Percentiles rank a stretch among this genome's conserved stretches.
Conservation (phyloP, 768 basidiomycete genomes). For the Lactarius sanguifluus region DNA sequence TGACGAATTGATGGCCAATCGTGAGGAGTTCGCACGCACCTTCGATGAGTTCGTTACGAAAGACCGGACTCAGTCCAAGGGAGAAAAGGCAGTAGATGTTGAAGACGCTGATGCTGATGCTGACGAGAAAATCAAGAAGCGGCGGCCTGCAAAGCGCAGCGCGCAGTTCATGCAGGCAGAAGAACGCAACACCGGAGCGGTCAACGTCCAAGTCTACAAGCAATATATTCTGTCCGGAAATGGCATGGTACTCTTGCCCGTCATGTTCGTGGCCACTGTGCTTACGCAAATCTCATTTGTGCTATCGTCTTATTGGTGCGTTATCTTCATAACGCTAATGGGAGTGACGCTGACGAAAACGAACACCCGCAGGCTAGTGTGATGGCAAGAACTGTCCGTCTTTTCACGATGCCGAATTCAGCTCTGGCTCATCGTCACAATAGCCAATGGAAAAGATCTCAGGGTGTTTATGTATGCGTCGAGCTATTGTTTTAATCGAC, state of each 20-base stretch:
- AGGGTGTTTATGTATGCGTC: conserved; percentile 70
- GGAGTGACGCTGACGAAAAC: conserved; percentile 15
- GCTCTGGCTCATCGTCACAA: conserved; percentile 25
- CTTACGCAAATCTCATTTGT: conserved; percentile 70
- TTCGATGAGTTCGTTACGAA: conserved; percentile 62
- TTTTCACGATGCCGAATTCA: background rate
- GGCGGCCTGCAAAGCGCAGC: conserved; percentile 40
- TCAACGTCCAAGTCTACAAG: conserved; percentile 54
- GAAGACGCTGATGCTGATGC: conserved; percentile 34
- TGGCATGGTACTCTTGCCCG: conserved; percentile 64
- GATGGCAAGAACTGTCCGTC: conserved; percentile 71
- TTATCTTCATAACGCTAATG: conserved; percentile 1
- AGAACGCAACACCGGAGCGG: conserved; percentile 76
- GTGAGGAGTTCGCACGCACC: conserved; percentile 56
- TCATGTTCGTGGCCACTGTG: conserved; percentile 58
- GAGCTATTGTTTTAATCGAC: background rate
- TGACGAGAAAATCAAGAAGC: conserved; percentile 41
- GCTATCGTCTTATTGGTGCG: conserved; percentile 73
- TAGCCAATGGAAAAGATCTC: conserved; percentile 56
- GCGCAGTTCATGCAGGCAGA: conserved; percentile 77
- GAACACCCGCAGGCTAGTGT: conserved; percentile 60
- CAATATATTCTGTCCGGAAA: conserved; percentile 69
- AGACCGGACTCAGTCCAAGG: conserved; percentile 48
- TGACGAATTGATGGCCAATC: conserved; percentile 58
- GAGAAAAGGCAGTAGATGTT: conserved; percentile 44